Evolutionary conservation across 306 rosid species (phyloP), one percentile per base, ranked within the genome.

Genomic region (Lathyrus oleraceus): DNA sequence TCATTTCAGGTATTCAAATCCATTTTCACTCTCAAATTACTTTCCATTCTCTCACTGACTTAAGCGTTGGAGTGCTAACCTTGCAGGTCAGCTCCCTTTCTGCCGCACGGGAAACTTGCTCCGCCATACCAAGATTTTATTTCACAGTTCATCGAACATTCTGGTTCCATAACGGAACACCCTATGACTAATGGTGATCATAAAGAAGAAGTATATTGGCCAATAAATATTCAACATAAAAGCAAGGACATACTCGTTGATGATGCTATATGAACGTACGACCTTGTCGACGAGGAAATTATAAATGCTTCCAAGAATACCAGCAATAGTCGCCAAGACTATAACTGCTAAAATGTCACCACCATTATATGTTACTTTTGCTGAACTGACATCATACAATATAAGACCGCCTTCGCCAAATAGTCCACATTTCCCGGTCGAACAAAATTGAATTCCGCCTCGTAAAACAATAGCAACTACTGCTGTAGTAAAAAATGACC

Each of bases 391-490:
- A 67, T 89, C 86, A 56, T 82, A 92, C 89, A 92, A 65, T 45
- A 89, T 87, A 42, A 92, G 81, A 82, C 96, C 98, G 56, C 96
- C 98, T 86, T 83, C 85, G 19, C 96, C 98, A 79, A 92, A 94
- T 56, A 88, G 72, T 21, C 98, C 97, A 81, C 98, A 94, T 52
- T 44, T 65, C 32, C 96, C 98, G 0, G 88, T 85, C 73, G 82
- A 60, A 74, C 97, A 92, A 69, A 76, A 66, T 65, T 80, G 85
- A 49, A 87, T 86, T 83, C 81, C 83, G 61, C 77, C 70, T 84
- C 86, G 85, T 78, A 89, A 72, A 77, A 89, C 89, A 66, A 92
- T 85, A 20, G 91, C 96, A 61, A 92, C 98, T 16, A 92, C 92
- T 51, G 96, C 98, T 13, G 98, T 92, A 10, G 98, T 92, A 78